These are phyloP conservation scores for Zymoseptoria tritici DNA, from an alignment of 2,329 filamentous ascomycete genomes.

Conservation along the genomic window DNA sequence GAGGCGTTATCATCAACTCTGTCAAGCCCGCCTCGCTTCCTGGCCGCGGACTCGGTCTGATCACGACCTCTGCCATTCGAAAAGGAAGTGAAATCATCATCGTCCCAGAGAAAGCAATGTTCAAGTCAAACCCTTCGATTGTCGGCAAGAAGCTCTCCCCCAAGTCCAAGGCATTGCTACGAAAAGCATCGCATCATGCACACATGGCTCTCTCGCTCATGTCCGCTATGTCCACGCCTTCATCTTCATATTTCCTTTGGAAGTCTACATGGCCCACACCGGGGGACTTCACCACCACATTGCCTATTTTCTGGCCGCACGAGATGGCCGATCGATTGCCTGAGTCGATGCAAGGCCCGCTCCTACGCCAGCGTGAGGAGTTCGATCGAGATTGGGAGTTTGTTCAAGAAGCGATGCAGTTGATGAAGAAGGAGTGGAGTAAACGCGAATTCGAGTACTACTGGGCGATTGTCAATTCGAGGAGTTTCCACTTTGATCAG, in stretches of 20 bases:
- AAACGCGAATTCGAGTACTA: constrained; percentile 43
- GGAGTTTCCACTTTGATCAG: constrained; percentile 52
- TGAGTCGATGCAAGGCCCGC: constrained; percentile 27
- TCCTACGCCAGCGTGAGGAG: constrained; percentile 26
- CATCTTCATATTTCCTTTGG: constrained; percentile 16
- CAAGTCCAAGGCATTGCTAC: not conserved
- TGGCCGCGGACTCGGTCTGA: constrained; percentile 69
- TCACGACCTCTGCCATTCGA: constrained; percentile 60
- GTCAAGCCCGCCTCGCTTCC: constrained; percentile 61
- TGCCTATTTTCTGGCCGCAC: constrained; percentile 51
- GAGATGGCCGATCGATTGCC: constrained; percentile 35
- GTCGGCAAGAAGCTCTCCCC: constrained; percentile 1
- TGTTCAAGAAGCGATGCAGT: constrained; percentile 7
- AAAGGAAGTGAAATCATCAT: constrained; percentile 55
- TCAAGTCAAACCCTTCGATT: constrained; percentile 52
- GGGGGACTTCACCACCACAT: constrained; percentile 50
- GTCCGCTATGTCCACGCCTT: constrained; percentile 7
- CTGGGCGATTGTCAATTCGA: constrained; percentile 55
- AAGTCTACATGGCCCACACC: constrained; percentile 49
- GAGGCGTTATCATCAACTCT: constrained; percentile 60
- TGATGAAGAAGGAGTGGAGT: constrained; percentile 22
- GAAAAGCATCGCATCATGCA: constrained; percentile 46
- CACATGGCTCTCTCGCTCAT: constrained; percentile 51
- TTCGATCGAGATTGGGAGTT: constrained; percentile 20
- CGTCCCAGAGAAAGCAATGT: constrained; percentile 57